Base-by-base conservation (phyloP, 257 asterid species). In the Capsicum rhomboideum region DNA sequence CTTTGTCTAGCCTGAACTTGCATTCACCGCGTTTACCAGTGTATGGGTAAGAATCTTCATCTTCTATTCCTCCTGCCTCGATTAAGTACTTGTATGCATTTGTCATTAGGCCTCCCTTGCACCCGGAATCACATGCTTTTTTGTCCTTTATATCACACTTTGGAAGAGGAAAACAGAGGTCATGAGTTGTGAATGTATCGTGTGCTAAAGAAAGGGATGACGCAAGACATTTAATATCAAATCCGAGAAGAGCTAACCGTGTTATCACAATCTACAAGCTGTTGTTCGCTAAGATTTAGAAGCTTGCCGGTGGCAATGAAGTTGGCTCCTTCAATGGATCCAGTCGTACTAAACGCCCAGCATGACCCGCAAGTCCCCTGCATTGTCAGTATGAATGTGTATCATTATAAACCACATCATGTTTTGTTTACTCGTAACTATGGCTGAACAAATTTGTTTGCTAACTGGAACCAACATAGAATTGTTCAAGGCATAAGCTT, bases 331-430 rank as follows among this genome's bases (percentile, higher is more conserved):
- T 95, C 98, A 18, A 95, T 84, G 0, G 90, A 92, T 82, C 98
- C 98, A 0, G 98, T 93, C 2, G 98, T 91, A 88, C 98, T 95
- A 86, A 95, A 95, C 26, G 98, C 98, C 98, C 98, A 95, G 50
- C 98, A 95, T 26, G 98, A 90, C 4, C 98, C 98, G 44, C 98
- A 95, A 1, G 54, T n/a, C 5, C 98, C 98, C 98, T 95, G 89
- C 50, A 82, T 78, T 29, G 10, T 4, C 40, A 34, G 10, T 16
- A 82, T 64, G 6, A 16, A 21, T 2, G 16, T 9, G 0, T 17
- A 23, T 37, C 28, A 12, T 6, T 54, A 21, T 5, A 37, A 64
- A 0, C 40, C 74, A 16, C 16, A 16, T 4, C 0, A 20, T 11
- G 4, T 68, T n/a, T 34, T 37, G 28, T 10, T 0, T 1, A 5